Percentiles rank a stretch among this genome's conserved stretches.
phyloP scores from a whole-genome alignment of 768 basidiomycete genomes.

The Agaricus sinodeliciosus region DNA sequence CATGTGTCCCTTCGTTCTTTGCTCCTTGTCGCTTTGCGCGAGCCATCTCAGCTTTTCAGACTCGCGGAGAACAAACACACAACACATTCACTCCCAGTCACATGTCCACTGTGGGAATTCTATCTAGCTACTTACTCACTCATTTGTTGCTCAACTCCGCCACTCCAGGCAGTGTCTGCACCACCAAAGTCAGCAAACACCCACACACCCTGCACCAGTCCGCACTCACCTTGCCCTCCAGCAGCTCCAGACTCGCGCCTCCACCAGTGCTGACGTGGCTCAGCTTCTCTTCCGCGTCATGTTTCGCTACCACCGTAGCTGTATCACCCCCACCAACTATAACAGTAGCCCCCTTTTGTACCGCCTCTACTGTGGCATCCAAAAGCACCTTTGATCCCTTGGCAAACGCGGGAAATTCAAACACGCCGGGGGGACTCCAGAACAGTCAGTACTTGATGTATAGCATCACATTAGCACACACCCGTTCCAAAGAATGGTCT shows the following conservation, averaged over 20 bases:
- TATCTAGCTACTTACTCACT: not conserved
- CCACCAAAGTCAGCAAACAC: constrained; percentile 10
- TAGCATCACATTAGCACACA: constrained; percentile 23
- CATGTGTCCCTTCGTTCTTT: constrained; percentile 7
- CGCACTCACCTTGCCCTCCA: constrained; percentile 86
- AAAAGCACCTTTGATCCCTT: constrained; percentile 79
- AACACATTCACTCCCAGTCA: not conserved
- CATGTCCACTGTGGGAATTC: constrained; percentile 7
- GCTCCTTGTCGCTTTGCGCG: constrained; percentile 4
- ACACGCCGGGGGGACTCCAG: constrained; percentile 88
- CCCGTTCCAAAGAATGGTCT: constrained; percentile 98
- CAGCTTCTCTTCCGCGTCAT: constrained; percentile 77
- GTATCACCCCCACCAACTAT: constrained; percentile 97
- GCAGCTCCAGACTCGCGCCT: constrained; percentile 87
- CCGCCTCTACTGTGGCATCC: constrained; percentile 82
- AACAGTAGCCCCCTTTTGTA: constrained; percentile 79
- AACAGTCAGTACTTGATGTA: not conserved
- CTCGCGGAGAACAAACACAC: not conserved
- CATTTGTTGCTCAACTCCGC: constrained; percentile 80
- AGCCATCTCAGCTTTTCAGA: constrained; percentile 2
- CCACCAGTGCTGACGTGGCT: constrained; percentile 97
- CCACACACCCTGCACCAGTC: not conserved
- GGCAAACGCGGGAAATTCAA: constrained; percentile 92
- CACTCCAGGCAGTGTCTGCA: constrained; percentile 82
- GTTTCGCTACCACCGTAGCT: constrained; percentile 91